Percentiles rank a stretch among this genome's conserved stretches.
These are phyloP conservation scores for Liquidambar formosana DNA, from an alignment of 164 flowering plant genomes.

Conservation along the genomic window DNA sequence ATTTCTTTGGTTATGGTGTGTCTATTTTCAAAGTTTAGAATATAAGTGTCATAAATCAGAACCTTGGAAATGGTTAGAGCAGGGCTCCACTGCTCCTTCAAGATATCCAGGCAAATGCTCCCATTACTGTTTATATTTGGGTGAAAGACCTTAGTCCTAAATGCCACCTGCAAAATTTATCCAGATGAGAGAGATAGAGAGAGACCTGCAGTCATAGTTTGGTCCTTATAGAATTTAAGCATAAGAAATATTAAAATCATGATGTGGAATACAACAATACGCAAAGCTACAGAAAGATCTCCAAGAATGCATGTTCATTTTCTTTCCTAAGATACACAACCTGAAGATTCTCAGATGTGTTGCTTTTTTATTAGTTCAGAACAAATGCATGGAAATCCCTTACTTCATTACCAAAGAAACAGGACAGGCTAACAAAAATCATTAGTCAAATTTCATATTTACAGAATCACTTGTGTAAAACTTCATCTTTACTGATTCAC, in stretches of 20 bases:
- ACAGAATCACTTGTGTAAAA: too few relatives aligned
- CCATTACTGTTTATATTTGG: constrained; percentile 79
- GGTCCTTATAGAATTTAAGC: constrained; percentile 1
- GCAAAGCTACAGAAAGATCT: too few relatives aligned
- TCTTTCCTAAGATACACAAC: too few relatives aligned
- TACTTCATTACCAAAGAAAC: too few relatives aligned
- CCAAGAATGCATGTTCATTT: too few relatives aligned
- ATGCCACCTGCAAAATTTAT: constrained; percentile 53
- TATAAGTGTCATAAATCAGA: background rate
- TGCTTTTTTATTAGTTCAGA: too few relatives aligned
- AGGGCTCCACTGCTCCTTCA: constrained; percentile 89
- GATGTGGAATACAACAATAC: background rate
- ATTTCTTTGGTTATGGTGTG: background rate
- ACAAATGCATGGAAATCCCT: too few relatives aligned
- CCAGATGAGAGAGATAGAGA: background rate
- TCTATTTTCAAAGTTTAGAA: background rate
- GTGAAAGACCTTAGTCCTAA: constrained; percentile 77
- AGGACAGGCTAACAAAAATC: too few relatives aligned
- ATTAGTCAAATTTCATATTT: too few relatives aligned
- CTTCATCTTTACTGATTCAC: too few relatives aligned
- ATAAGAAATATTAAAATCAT: too few relatives aligned
- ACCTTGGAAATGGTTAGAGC: constrained; percentile 77
- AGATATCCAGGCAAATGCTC: constrained; percentile 74
- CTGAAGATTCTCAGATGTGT: too few relatives aligned
- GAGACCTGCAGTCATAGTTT: background rate